These are phyloP conservation scores for Naganishia albida DNA, from an alignment of 1,284 basidiomycete genomes.

Conservation along the genomic window DNA sequence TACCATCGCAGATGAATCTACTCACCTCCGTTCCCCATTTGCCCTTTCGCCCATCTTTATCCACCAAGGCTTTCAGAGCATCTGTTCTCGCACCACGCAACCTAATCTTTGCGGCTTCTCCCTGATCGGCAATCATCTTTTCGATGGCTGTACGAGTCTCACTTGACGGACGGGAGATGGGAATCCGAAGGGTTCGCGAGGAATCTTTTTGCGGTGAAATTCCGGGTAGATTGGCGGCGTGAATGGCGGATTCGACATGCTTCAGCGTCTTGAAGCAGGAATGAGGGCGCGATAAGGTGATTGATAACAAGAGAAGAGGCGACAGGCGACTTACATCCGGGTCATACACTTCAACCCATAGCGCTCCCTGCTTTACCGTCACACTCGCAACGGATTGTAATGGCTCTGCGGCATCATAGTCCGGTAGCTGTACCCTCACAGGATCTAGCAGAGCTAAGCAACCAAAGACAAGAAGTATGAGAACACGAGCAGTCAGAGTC, in stretches of 20 bases:
- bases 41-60: conserved; percentile 43
- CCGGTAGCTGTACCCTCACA: conserved; percentile 44
- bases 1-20: too few relatives aligned
- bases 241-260: conserved; percentile 49
- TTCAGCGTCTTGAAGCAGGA: conserved; percentile 40
- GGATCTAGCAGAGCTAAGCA: conserved; percentile 48
- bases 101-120: conserved; percentile 51
- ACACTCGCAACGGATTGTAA: conserved; percentile 49
- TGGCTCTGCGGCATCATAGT: conserved; percentile 39
- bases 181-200: conserved; percentile 45
- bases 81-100: conserved; percentile 48
- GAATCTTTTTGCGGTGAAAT: conserved; percentile 47
- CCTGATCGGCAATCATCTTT: conserved; percentile 40
- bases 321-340: conserved; percentile 38
- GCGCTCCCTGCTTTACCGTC: conserved; percentile 43
- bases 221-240: conserved; percentile 52
- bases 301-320: background rate
- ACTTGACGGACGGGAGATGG: conserved; percentile 46
- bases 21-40: conserved; percentile 29
- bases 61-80: conserved; percentile 48
- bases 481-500: too few relatives aligned
- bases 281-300: conserved; percentile 1
- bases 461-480: background rate
- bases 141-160: conserved; percentile 47
- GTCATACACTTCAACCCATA: conserved; percentile 52